These are phyloP conservation scores for Gynochthodes officinalis DNA, from an alignment of 257 asterid species.

Conservation along the genomic window DNA sequence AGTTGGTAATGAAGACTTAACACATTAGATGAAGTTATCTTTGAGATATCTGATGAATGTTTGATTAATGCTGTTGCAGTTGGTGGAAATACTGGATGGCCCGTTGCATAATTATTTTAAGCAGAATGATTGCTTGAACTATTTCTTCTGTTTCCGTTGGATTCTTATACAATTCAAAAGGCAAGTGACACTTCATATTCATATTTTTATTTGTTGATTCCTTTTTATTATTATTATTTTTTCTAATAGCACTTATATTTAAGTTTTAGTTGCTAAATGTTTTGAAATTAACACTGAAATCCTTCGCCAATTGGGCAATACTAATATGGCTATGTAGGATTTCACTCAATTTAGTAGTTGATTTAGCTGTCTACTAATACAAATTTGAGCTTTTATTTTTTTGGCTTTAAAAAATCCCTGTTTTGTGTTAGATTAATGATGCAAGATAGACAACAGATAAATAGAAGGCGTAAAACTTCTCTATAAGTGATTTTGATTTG, in stretches of 20 bases:
- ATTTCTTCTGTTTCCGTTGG: constrained; percentile 99
- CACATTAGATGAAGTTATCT: neutral
- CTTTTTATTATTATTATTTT: neutral
- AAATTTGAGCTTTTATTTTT: neutral
- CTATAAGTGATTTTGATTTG: neutral
- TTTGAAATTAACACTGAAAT: neutral
- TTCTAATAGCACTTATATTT: neutral
- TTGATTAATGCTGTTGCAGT: constrained; percentile 49
- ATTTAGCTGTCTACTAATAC: neutral
- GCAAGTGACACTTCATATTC: constrained; percentile 35
- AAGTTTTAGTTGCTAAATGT: neutral
- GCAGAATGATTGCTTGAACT: constrained; percentile 90
- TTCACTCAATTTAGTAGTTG: neutral
- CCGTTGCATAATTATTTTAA: constrained; percentile 83
- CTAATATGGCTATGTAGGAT: neutral
- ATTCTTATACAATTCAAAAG: constrained; percentile 95
- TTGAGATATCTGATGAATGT: constrained; percentile 12
- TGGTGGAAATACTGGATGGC: constrained; percentile 82
- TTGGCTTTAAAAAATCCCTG: neutral
- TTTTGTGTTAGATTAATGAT: neutral
- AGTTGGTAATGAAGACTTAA: neutral
- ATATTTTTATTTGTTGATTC: neutral
- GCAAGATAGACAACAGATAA: neutral
- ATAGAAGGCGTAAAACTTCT: no score
- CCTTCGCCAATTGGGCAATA: neutral